Conservation (phyloP, 257 asterid genomes). For the Orobanche coerulescens region DNA sequence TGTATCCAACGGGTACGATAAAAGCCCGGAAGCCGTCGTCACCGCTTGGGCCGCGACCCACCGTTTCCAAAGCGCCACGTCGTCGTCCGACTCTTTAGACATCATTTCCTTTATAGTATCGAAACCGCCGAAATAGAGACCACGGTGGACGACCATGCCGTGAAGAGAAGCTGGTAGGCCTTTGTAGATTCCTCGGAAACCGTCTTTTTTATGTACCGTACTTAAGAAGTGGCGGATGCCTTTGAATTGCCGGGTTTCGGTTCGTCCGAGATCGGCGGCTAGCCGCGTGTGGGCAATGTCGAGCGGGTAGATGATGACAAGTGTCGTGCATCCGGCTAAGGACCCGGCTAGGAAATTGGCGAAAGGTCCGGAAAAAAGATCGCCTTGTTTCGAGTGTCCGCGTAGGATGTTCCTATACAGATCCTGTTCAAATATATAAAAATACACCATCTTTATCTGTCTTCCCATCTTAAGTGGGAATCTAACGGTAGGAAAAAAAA, state of each 20-base stretch:
- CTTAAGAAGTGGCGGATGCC: conserved; percentile 75
- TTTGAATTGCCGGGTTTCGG: conserved; percentile 69
- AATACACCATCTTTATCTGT: no score
- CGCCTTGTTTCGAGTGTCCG: conserved; percentile 40
- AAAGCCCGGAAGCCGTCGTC: conserved; percentile 79
- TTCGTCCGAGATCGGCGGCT: conserved; percentile 84
- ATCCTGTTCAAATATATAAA: conserved; percentile 42
- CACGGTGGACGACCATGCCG: conserved; percentile 86
- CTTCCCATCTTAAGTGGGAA: no score
- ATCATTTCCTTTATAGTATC: conserved; percentile 74
- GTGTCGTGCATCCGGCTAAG: conserved; percentile 85
- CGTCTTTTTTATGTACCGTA: conserved; percentile 51
- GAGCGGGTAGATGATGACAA: conserved; percentile 83
- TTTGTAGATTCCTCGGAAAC: conserved; percentile 70
- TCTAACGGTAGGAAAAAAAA: background rate
- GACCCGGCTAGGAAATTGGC: conserved; percentile 80
- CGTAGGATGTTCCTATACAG: conserved; percentile 67
- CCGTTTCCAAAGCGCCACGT: conserved; percentile 70
- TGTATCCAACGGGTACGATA: conserved; percentile 87
- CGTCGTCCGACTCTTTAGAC: conserved; percentile 39
- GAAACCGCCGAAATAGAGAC: conserved; percentile 85
- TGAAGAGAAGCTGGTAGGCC: conserved; percentile 92
- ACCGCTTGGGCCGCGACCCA: conserved; percentile 93
- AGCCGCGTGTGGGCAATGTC: conserved; percentile 96
- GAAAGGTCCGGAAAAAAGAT: conserved; percentile 56